These are phyloP conservation scores for Globisporangium carolinianum DNA, from an alignment of 352 stramenopile genomes.

Conservation along the genomic window DNA sequence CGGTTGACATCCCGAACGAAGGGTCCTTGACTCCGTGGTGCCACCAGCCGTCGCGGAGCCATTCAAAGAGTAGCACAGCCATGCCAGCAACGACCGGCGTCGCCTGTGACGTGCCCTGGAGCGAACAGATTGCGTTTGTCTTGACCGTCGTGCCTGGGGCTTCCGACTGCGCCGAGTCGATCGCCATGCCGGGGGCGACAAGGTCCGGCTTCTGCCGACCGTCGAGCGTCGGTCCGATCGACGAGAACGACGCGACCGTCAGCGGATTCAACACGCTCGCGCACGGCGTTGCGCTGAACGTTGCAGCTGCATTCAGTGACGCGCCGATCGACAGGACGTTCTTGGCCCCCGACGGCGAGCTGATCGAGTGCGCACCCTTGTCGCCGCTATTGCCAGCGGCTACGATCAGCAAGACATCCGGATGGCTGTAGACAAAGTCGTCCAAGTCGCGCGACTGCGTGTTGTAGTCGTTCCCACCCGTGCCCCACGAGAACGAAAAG, in stretches of 20 bases:
- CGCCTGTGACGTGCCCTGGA: slow-evolving; percentile 75
- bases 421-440: slow-evolving; percentile 80
- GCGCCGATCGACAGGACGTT: slow-evolving; percentile 82
- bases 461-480: slow-evolving; percentile 71
- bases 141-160: slow-evolving; percentile 45
- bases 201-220: slow-evolving; percentile 85
- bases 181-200: slow-evolving; percentile 75
- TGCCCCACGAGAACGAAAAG: slow-evolving; percentile 85
- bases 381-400: slow-evolving; percentile 88
- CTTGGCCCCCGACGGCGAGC: slow-evolving; percentile 75
- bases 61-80: slow-evolving; percentile 71
- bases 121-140: slow-evolving; percentile 48
- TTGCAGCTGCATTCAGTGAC: slow-evolving; percentile 57
- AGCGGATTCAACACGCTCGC: slow-evolving; percentile 56
- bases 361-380: slow-evolving; percentile 61
- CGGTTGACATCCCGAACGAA: slow-evolving; percentile 37
- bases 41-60: slow-evolving; percentile 79
- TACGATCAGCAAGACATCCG: slow-evolving; percentile 79
- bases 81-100: slow-evolving; percentile 70
- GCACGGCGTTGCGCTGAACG: slow-evolving; percentile 40
- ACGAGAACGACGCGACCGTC: slow-evolving; percentile 82
- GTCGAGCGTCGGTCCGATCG: slow-evolving; percentile 73
- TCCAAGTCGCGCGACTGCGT: slow-evolving; percentile 76
- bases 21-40: slow-evolving; percentile 50
- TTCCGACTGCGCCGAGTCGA: slow-evolving; percentile 68